Evolutionary conservation across 2,329 filamentous ascomycete species (phyloP).

Genomic region (Aspergillus neotritici): DNA sequence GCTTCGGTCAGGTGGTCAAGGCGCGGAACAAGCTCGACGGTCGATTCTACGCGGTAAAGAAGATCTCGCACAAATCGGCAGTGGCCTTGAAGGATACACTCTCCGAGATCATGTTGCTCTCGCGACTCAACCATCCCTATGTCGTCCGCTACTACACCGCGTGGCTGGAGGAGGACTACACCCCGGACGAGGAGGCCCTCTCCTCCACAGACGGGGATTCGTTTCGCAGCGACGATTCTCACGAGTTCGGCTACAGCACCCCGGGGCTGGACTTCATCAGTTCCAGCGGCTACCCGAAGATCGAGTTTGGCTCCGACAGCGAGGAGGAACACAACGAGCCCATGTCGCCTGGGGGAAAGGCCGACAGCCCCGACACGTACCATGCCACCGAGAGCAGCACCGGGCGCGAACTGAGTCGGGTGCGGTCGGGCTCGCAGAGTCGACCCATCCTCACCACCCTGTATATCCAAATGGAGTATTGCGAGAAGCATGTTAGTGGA

Average conservation of each 20-base stretch:
- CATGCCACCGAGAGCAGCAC: constrained; percentile 20
- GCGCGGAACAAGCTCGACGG: constrained; percentile 91
- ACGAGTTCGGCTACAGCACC: constrained; percentile 61
- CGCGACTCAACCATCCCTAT: constrained; percentile 84
- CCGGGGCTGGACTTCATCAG: constrained; percentile 90
- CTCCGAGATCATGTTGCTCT: constrained; percentile 81
- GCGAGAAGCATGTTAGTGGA: constrained; percentile 69
- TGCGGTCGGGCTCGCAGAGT: constrained; percentile 44
- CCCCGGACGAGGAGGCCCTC: constrained; percentile 38
- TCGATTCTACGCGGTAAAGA: constrained; percentile 93
- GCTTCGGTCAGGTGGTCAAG: constrained; percentile 94
- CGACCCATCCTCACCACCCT: constrained; percentile 65
- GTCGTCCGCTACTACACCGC: constrained; percentile 90
- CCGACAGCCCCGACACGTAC: constrained; percentile 18
- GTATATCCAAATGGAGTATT: constrained; percentile 99
- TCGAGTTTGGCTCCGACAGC: constrained; percentile 64
- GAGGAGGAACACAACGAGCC: constrained; percentile 41
- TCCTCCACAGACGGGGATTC: constrained; percentile 53
- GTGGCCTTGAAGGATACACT: constrained; percentile 59
- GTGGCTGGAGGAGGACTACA: constrained; percentile 71
- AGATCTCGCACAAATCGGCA: constrained; percentile 77
- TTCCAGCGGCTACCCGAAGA: constrained; percentile 68
- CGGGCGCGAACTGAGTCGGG: constrained; percentile 35
- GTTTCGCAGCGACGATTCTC: constrained; percentile 22
- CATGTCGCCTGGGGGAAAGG: constrained; percentile 30